Conservation (phyloP, 1,284 basidiomycete species). For the Ceraceosorus bombacis region DNA sequence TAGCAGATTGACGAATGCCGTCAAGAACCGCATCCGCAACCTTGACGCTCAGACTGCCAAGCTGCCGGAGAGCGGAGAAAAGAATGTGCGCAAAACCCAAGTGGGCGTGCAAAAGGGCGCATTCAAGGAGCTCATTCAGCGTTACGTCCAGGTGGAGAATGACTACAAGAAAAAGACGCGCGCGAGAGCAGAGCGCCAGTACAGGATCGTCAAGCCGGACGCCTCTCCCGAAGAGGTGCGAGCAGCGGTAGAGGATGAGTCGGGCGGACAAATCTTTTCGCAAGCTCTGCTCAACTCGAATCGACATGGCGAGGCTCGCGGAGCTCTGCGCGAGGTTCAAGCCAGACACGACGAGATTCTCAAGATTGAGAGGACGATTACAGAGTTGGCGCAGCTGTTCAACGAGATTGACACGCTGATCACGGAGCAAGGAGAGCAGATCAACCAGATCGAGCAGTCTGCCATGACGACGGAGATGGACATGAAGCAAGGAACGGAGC, state of each 20-base stretch:
- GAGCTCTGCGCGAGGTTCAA: slow-evolving; percentile 82
- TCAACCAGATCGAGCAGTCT: slow-evolving; percentile 41
- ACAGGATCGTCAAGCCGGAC: slow-evolving; percentile 84
- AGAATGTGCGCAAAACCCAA: slow-evolving; percentile 49
- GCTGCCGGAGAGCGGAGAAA: slow-evolving; percentile 39
- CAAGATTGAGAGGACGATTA: slow-evolving; percentile 76
- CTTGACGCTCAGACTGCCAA: slow-evolving; percentile 36
- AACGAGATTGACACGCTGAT: slow-evolving; percentile 56
- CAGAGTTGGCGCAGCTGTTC: slow-evolving; percentile 80
- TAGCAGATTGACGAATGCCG: slow-evolving; percentile 39
- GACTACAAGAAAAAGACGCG: slow-evolving; percentile 86
- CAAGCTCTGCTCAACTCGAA: slow-evolving; percentile 73
- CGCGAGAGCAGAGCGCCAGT: slow-evolving; percentile 89
- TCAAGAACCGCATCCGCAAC: slow-evolving; percentile 44
- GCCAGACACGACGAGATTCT: slow-evolving; percentile 80
- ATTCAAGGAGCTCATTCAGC: slow-evolving; percentile 52
- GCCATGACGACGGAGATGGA: slow-evolving; percentile 40
- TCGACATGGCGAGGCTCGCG: slow-evolving; percentile 72
- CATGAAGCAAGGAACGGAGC: slow-evolving; percentile 52
- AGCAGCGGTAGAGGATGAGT: slow-evolving; percentile 67
- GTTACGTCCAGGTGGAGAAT: slow-evolving; percentile 79
- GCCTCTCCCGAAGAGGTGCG: slow-evolving; percentile 75
- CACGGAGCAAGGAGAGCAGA: slow-evolving; percentile 45
- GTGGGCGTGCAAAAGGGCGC: slow-evolving; percentile 56
- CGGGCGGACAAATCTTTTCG: slow-evolving; percentile 66